phyloP scores from a whole-genome alignment of 2,329 filamentous ascomycete species.

The Diaporthe batatas region DNA sequence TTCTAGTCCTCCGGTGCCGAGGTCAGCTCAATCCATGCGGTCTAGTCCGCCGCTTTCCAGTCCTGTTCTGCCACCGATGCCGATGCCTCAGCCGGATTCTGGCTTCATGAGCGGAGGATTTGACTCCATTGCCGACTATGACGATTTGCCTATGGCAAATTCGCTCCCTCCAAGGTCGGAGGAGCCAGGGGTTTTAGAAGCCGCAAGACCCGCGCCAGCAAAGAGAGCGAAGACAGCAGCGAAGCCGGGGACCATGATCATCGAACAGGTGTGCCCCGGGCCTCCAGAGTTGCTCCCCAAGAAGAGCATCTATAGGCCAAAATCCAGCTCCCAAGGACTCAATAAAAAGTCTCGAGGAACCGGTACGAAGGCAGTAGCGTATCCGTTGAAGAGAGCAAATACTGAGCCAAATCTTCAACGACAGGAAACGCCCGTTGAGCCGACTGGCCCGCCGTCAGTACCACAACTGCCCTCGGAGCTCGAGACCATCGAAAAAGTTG shows the following conservation, averaged over 20 bases:
- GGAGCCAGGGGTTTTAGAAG: slow-evolving; percentile 23
- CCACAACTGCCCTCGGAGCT: slow-evolving; percentile 28
- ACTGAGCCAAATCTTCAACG: slow-evolving; percentile 43
- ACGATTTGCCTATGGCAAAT: slow-evolving; percentile 59
- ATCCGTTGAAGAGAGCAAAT: slow-evolving; percentile 43
- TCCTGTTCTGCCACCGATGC: slow-evolving; percentile 78
- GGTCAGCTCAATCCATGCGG: slow-evolving; percentile 66
- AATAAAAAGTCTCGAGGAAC: slow-evolving; percentile 39
- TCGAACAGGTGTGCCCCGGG: slow-evolving; percentile 58
- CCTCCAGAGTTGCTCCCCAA: slow-evolving; percentile 58
- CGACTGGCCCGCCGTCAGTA: slow-evolving; percentile 31
- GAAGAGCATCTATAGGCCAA: slow-evolving; percentile 58
- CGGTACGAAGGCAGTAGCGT: slow-evolving; percentile 38
- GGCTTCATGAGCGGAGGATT: slow-evolving; percentile 87
- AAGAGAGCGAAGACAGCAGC: slow-evolving; percentile 23
- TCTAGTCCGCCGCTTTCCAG: slow-evolving; percentile 82
- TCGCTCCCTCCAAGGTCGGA: slow-evolving; percentile 47
- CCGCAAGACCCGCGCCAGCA: slow-evolving; percentile 16
- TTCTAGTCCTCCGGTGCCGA: slow-evolving; percentile 88
- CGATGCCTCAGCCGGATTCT: slow-evolving; percentile 75
- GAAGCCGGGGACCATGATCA: slow-evolving; percentile 44
- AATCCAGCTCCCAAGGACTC: slow-evolving; percentile 34
- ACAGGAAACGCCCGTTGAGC: slow-evolving; percentile 37
- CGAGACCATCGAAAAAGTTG: background rate
- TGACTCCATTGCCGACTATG: slow-evolving; percentile 77